phyloP scores from a whole-genome alignment of 202 grass and related monocot genomes.

The Miscanthus sacchariflorus region DNA sequence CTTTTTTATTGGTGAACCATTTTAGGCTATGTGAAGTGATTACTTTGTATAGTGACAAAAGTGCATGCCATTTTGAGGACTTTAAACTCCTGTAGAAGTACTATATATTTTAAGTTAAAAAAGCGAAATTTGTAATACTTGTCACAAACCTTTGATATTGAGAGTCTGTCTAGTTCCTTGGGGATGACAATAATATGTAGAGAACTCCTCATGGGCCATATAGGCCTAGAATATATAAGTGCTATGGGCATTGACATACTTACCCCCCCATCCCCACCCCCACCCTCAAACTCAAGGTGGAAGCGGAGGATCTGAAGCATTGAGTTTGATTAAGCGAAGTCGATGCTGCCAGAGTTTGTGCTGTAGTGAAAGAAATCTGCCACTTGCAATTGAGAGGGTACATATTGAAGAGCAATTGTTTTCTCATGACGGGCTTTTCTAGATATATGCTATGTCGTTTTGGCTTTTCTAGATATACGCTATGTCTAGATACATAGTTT shows the following conservation, averaged over 20 bases:
- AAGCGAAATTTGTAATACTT: background rate
- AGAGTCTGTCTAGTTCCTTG: background rate
- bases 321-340: background rate
- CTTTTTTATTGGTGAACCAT: conserved; percentile 12
- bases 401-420: background rate
- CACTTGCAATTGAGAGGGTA: background rate
- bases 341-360: background rate
- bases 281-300: too few relatives aligned
- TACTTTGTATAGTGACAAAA: background rate
- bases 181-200: background rate
- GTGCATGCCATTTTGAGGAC: background rate
- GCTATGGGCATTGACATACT: background rate
- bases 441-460: too few relatives aligned
- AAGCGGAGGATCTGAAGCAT: too few relatives aligned
- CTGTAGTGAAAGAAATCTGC: background rate
- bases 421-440: background rate
- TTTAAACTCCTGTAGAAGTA: background rate
- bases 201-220: background rate
- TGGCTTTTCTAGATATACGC: too few relatives aligned
- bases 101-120: background rate
- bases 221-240: background rate
- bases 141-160: background rate
- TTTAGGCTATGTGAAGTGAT: background rate
- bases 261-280: too few relatives aligned
- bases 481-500: too few relatives aligned